Base-by-base conservation (phyloP, 2,329 filamentous ascomycete genomes). In the Neofusicoccum parvum region DNA sequence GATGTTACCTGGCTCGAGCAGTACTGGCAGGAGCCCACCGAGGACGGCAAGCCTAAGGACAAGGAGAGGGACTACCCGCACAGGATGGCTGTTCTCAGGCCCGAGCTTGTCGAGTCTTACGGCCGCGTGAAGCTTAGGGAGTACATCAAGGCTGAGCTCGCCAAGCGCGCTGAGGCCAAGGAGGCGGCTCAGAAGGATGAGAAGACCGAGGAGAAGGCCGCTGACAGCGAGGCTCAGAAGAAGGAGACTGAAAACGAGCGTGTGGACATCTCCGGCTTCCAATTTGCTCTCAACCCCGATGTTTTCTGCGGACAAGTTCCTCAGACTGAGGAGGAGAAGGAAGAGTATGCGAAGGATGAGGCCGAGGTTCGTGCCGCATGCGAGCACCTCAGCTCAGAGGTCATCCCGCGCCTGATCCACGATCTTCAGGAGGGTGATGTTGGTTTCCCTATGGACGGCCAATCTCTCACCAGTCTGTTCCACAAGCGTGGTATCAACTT, bases 401-500 rank as follows among this genome's bases (percentile, higher is more conserved):
- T 92, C 64, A 90, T 99, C 69, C 93, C 94, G n/a, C 87, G 90
- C 65, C 84, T 99, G 65, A 80, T 98, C 66, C 88, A 90, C 68
- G 94, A 99, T 73, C 86, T 99, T 66, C 90, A 91, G 74, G 92
- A 96, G 70, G 94, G 92, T 6, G 94, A 99, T 71, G 90, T 97
- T 70, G 95, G 94, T 72, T 98, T 98, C 82, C 95, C 95, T 12
- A 97, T 98, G 92, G 96, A 99, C 72, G 95, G 95, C n/a, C 87
- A 91, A 73, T 97, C 94, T 20, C 84, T 99, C 66, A 92, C 90
- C 72, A 88, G 89, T 69, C 86, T 97, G 60, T 85, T 99, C 74
- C 95, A 99, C 83, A 97, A 97, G 84, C 92, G 94, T 48, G 95
- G 95, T 80, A 94, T 99, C 82, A 99, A 99, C 81, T 86, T 98